Evolutionary conservation across 495 filamentous ascomycete genomes (phyloP).

Genomic region (Penicillium roqueforti): DNA sequence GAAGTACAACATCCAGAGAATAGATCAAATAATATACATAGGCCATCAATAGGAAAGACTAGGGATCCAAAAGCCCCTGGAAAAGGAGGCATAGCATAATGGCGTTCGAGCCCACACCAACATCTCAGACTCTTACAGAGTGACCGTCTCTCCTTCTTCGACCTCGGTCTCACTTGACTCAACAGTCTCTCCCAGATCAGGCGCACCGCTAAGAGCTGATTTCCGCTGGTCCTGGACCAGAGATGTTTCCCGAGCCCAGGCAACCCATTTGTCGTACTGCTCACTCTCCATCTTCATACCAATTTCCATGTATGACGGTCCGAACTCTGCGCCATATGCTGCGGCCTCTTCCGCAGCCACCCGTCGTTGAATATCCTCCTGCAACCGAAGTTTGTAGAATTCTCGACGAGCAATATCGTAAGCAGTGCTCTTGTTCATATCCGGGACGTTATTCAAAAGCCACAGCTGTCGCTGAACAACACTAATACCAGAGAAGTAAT

Average conservation of each 20-base stretch:
- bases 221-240: slow-evolving; percentile 29
- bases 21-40: slow-evolving; percentile 36
- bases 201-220: slow-evolving; percentile 32
- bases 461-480: slow-evolving; percentile 90
- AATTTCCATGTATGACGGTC: slow-evolving; percentile 64
- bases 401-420: slow-evolving; percentile 87
- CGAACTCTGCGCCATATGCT: slow-evolving; percentile 80
- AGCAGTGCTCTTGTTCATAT: slow-evolving; percentile 59
- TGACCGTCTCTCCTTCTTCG: background rate
- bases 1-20: slow-evolving; percentile 26
- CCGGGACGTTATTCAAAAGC: slow-evolving; percentile 63
- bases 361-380: slow-evolving; percentile 77
- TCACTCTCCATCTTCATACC: slow-evolving; percentile 79
- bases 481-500: slow-evolving; percentile 42
- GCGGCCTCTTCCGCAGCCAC: slow-evolving; percentile 87
- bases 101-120: background rate
- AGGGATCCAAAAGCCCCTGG: slow-evolving; percentile 5
- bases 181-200: slow-evolving; percentile 18
- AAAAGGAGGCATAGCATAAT: slow-evolving; percentile 3
- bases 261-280: slow-evolving; percentile 75
- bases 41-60: slow-evolving; percentile 16
- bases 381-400: slow-evolving; percentile 79
- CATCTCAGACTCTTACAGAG: background rate
- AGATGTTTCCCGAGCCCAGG: slow-evolving; percentile 62
- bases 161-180: background rate